Evolutionary conservation across 331 rosid genomes (phyloP), one percentile per base, ranked within the genome.

Genomic region (Arachis monticola): DNA sequence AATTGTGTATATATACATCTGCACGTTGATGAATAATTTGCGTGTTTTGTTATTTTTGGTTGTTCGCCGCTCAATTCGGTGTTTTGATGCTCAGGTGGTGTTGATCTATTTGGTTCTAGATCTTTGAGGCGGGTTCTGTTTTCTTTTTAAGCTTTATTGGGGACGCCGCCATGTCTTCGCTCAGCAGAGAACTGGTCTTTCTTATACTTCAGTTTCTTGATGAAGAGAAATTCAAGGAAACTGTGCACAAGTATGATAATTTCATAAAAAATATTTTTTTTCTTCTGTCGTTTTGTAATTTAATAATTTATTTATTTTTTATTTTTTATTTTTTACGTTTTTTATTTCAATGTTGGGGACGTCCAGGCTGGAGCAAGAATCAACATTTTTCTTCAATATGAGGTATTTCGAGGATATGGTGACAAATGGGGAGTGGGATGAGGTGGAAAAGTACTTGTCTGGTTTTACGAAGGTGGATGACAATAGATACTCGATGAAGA

Each of bases 401-500:
- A 92, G 96, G 85, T 87, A 90, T 77, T 95, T 95, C 50, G 99
- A 95, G 84, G 98, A 95, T 69, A 92, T 95, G 99, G 98, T 95
- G 66, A 92, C 93, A 6, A 87, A 79, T 85, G 99, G 99, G 63
- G 99, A 92, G 87, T 95, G 99, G 99, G 99, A 92, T 32, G 99
- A 95, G 89, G 94, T 95, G 75, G 99, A 95, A 79, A 95, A 90
- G 82, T 95, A 95, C 83, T 84, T 95, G 77, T 90, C 99, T 69
- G 99, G 99, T 70, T 92, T 95, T 71, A 95, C 99, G 6, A 95
- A 95, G 90, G 99, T 95, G 42, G 99, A 95, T 77, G 99, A 95
- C 81, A 95, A 95, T 77, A 74, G 99, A 82, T 95, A 95, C 82
- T 95, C 99, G 2, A 95, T 95, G 99, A 95, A 95, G 91, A 95